Evolutionary conservation across 345 rosid genomes (phyloP), one percentile per base, ranked within the genome.

Genomic region (Camelina hispida): DNA sequence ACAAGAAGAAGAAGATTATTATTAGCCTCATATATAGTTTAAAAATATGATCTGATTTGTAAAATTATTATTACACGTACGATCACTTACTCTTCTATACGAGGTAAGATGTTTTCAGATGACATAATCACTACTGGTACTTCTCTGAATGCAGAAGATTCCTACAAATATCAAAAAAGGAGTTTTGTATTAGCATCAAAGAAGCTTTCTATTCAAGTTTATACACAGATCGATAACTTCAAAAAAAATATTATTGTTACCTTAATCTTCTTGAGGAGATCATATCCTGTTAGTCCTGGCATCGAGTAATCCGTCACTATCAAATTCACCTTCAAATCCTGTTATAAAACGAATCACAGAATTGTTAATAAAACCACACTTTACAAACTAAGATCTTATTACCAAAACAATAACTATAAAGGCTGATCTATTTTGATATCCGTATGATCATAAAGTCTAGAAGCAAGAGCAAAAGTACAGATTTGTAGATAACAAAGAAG

Each of bases 261-360:
- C 93, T 88, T 90, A 23, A 88, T 88, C 83, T 80, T 90, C 62
- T 88, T 90, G 2, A 90, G 93, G 43, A 90, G 87, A 66, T 90
- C 96, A 78, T 88, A 90, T 22, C 96, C 96, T 9, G 88, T 87
- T 86, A 90, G 82, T 57, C 93, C 96, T 6, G 93, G 96, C 96
- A 90, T 90, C 20, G 96, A 87, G 68, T 90, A 90, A 71, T 89
- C 96, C 0, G 96, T 89, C 74, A 89, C 86, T 58, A 89, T 89
- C 54, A 89, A 82, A 82, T 90, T 90, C 77, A 90, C 86, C 82
- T 88, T 90, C 85, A 91, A 80, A 68, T 82, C 91, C 96, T 93
- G 76, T 12, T 70, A 43, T 32, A 46, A 52, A 9, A 42, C 14
- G 58, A 34, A 44, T 20, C 6, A 71, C 43, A 59, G 6, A 59